Percentiles rank a stretch among this genome's conserved stretches.
Conservation (phyloP, 495 filamentous ascomycete species). For the Penicillium verhagenii region DNA sequence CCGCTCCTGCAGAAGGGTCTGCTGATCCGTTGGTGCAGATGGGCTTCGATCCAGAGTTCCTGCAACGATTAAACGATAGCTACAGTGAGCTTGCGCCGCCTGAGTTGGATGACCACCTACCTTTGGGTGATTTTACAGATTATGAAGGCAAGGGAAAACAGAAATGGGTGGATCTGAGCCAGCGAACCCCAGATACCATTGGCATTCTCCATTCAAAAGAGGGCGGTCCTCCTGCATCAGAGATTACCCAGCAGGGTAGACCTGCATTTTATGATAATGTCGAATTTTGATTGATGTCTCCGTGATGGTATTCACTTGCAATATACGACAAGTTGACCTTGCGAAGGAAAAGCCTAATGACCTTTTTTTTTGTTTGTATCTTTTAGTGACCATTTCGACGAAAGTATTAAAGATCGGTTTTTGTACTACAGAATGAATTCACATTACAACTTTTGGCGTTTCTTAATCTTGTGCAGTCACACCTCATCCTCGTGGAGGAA, state of each 20-base stretch:
- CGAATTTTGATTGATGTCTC: conserved; percentile 3
- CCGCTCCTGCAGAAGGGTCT: conserved; percentile 30
- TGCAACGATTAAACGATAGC: conserved; percentile 38
- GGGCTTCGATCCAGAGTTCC: conserved; percentile 44
- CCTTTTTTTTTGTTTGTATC: neutral
- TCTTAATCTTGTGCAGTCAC: neutral
- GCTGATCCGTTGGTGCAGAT: conserved; percentile 42
- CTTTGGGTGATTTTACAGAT: conserved; percentile 14
- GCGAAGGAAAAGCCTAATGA: conserved; percentile 5
- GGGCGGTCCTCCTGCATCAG: conserved; percentile 18
- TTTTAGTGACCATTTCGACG: neutral
- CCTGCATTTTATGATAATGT: conserved; percentile 13
- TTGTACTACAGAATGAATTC: conserved; percentile 15
- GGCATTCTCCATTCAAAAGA: conserved; percentile 17
- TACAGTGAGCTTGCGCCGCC: conserved; percentile 33
- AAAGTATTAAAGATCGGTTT: conserved; percentile 1
- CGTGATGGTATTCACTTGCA: neutral
- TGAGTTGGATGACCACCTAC: conserved; percentile 21
- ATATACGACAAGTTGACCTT: neutral
- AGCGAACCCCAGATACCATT: conserved; percentile 15
- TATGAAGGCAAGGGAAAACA: conserved; percentile 15
- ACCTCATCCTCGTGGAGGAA: conserved; percentile 16
- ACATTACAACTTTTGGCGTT: neutral
- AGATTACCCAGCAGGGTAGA: conserved; percentile 16
- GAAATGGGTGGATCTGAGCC: conserved; percentile 19